Base-by-base conservation (phyloP, 2,329 filamentous ascomycete species). In the Chaetomium sp. region DNA sequence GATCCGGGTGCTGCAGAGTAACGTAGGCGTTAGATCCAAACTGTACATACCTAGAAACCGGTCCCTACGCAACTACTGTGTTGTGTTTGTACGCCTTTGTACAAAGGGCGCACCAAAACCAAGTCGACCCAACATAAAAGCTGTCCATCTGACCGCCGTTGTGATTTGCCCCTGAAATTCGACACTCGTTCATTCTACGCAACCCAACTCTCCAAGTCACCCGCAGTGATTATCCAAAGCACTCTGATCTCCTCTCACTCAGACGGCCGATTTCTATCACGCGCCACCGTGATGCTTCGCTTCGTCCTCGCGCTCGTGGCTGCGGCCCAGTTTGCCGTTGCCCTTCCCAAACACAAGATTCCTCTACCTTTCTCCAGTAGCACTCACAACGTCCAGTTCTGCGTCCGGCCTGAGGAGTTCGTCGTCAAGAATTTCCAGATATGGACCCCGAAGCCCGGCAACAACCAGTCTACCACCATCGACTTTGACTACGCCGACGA, bases 401-500 rank as follows among this genome's bases (percentile, higher is more conserved):
- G 74, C 61, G 63, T 63, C 35, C 64, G 75, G 4, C 76, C 75
- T 4, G 59, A 66, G 34, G 59, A 66, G 34, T 79, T 71, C 57
- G 67, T 67, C 40, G 63, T 79, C 59, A 60, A 65, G 27, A 59
- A 73, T 56, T 76, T 79, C 48, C 45, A 53, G 12, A 56, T 63
- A 36, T 68, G 62, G 60, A 57, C 56, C 7, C 62, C 65, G 11
- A 69, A 65, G 10, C 59, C 66, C 19, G 67, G 68, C 48, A 70
- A 70, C 53, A 61, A 71, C 55, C 70, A 63, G 14, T 64, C 63
- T 6, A 42, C 53, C 9, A 60, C 54, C 36, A 64, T 74, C 58
- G 61, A 69, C 53, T 79, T 79, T 60, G 64, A 57, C 50, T 79
- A 72, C 64, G 50, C 64, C 41, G 75, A 79, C 61, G 48, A 64